phyloP scores from a whole-genome alignment of 2,329 filamentous ascomycete genomes.

The Verticillium tricorpus region DNA sequence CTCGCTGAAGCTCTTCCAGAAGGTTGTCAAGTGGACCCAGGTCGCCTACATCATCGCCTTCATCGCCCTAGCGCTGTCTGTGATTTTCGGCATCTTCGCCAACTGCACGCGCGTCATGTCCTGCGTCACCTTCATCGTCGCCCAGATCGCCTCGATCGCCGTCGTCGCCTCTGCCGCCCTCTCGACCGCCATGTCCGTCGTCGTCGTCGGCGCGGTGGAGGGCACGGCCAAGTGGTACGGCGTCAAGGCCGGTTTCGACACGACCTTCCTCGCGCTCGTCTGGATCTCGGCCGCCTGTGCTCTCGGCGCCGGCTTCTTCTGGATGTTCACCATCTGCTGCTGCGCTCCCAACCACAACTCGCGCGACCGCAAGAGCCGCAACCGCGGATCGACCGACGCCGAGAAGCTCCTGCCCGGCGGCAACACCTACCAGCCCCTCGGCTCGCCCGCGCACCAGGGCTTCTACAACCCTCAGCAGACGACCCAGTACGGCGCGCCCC shows the following conservation, averaged over 20 bases:
- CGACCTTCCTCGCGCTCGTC: slow-evolving; percentile 62
- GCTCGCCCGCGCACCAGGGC: slow-evolving; percentile 30
- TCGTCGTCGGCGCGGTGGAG: slow-evolving; percentile 67
- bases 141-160: slow-evolving; percentile 52
- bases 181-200: slow-evolving; percentile 67
- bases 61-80: slow-evolving; percentile 62
- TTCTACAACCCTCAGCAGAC: slow-evolving; percentile 32
- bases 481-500: slow-evolving; percentile 29
- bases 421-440: slow-evolving; percentile 41
- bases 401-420: slow-evolving; percentile 47
- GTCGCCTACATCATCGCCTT: slow-evolving; percentile 74
- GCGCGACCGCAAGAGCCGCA: slow-evolving; percentile 24
- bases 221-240: slow-evolving; percentile 65
- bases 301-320: slow-evolving; percentile 76
- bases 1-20: slow-evolving; percentile 68
- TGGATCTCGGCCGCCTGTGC: slow-evolving; percentile 81
- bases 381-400: slow-evolving; percentile 27
- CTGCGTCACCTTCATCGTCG: slow-evolving; percentile 75
- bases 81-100: slow-evolving; percentile 76
- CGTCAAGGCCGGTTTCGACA: slow-evolving; percentile 63
- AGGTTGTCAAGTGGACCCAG: slow-evolving; percentile 76
- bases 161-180: slow-evolving; percentile 64
- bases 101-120: slow-evolving; percentile 79
- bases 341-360: slow-evolving; percentile 52
- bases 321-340: slow-evolving; percentile 89